Conservation (phyloP, 306 rosid genomes). For the Arachis stenosperma region DNA sequence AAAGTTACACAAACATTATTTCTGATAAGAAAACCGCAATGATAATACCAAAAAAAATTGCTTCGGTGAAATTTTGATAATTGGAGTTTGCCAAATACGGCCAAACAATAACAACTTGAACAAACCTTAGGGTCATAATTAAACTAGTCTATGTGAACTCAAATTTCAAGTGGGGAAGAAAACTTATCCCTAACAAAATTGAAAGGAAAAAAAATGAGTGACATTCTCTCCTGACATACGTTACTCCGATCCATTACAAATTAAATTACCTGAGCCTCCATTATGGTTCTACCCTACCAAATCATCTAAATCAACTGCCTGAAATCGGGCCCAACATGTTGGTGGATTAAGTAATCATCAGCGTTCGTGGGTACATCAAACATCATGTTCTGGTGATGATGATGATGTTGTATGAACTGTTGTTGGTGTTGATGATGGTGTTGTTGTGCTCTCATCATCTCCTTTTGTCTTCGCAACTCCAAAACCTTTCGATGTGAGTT, state of each 20-base stretch:
- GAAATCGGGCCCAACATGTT: conserved; percentile 67
- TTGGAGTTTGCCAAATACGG: conserved; percentile 26
- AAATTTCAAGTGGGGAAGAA: not conserved
- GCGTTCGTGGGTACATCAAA: conserved; percentile 64
- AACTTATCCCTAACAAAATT: conserved; percentile 25
- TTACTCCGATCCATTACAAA: conserved; percentile 28
- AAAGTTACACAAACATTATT: no score
- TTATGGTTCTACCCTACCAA: conserved; percentile 36
- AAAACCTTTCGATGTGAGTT: conserved; percentile 89
- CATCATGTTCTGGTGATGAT: conserved; percentile 48
- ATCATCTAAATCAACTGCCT: conserved; percentile 59
- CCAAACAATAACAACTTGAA: conserved; percentile 2
- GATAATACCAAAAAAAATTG: not conserved
- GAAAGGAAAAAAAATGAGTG: not conserved
- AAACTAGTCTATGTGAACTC: conserved; percentile 3
- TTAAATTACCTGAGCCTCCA: conserved; percentile 32
- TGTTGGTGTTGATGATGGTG: conserved; percentile 48
- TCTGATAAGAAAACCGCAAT: no score
- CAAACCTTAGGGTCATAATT: not conserved
- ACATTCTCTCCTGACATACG: not conserved
- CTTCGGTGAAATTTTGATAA: not conserved
- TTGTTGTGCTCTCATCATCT: conserved; percentile 48
- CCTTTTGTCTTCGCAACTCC: conserved; percentile 89
- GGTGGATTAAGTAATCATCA: conserved; percentile 80
- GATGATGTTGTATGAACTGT: conserved; percentile 51